phyloP scores from a whole-genome alignment of 345 rosid species.

The Hibiscus syriacus region DNA sequence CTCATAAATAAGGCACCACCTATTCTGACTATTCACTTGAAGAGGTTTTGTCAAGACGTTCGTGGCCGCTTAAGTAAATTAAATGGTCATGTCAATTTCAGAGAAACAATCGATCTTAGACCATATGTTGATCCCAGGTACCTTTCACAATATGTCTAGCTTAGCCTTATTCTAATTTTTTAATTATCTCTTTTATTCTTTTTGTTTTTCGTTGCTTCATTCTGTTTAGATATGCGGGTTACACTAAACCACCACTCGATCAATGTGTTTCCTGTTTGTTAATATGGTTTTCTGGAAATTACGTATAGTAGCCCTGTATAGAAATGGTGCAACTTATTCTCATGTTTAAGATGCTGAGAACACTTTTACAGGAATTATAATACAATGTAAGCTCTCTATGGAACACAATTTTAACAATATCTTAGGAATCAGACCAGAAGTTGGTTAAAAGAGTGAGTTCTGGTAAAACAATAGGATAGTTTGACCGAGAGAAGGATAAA shows the following conservation, averaged over 20 bases:
- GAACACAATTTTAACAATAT: not conserved
- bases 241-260: too few relatives aligned
- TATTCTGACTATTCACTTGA: constrained; percentile 78
- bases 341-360: not conserved
- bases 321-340: not conserved
- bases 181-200: not conserved
- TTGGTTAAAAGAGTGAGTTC: not conserved
- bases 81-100: constrained; percentile 78
- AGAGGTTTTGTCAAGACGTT: constrained; percentile 88
- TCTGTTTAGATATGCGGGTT: not conserved
- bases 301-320: not conserved
- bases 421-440: not conserved
- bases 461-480: not conserved
- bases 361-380: too few relatives aligned
- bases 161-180: not conserved
- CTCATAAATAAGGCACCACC: constrained; percentile 74
- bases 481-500: not conserved
- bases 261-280: not conserved
- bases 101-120: constrained; percentile 60
- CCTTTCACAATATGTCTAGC: constrained; percentile 3
- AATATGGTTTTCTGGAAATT: not conserved
- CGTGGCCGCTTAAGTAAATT: constrained; percentile 93
- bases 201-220: not conserved
- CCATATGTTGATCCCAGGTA: constrained; percentile 87
- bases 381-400: too few relatives aligned